Conservation (phyloP, 352 stramenopile genomes). For the Thraustochytrium sp. region DNA sequence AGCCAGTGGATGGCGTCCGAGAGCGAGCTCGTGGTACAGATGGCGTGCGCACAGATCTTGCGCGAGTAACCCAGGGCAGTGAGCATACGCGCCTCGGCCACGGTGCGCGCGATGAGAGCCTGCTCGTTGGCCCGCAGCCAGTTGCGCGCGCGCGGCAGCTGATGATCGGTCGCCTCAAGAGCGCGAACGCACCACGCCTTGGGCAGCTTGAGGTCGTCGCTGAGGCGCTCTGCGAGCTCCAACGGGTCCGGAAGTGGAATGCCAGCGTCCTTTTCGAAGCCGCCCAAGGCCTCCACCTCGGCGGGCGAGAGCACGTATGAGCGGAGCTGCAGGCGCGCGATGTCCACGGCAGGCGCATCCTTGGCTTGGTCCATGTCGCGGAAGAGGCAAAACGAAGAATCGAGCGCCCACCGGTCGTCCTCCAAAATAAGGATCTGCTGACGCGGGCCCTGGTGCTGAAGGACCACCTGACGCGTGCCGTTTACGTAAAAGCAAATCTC, state of each 20-base stretch:
- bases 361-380: constrained; percentile 16
- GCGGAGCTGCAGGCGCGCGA: constrained; percentile 13
- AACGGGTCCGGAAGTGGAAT: constrained; percentile 12
- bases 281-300: constrained; percentile 3
- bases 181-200: constrained; percentile 32
- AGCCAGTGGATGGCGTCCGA: constrained; percentile 40
- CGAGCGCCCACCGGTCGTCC: constrained; percentile 23
- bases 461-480: neutral
- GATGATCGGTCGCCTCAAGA: constrained; percentile 5
- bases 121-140: constrained; percentile 38
- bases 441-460: constrained; percentile 15
- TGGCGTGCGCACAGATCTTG: constrained; percentile 24
- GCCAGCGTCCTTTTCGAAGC: neutral
- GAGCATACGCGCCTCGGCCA: constrained; percentile 32
- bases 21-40: constrained; percentile 29
- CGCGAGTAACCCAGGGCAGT: neutral
- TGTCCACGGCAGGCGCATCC: constrained; percentile 11
- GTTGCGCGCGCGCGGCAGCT: constrained; percentile 1
- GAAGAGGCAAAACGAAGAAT: constrained; percentile 33
- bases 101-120: constrained; percentile 22
- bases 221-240: neutral
- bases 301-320: constrained; percentile 8
- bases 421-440: constrained; percentile 30
- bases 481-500: constrained; percentile 39
- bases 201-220: constrained; percentile 24